Percentiles rank a stretch among this genome's conserved stretches.
Evolutionary conservation across 2,329 filamentous ascomycete species (phyloP).

Genomic region (Exophiala calicioides): DNA sequence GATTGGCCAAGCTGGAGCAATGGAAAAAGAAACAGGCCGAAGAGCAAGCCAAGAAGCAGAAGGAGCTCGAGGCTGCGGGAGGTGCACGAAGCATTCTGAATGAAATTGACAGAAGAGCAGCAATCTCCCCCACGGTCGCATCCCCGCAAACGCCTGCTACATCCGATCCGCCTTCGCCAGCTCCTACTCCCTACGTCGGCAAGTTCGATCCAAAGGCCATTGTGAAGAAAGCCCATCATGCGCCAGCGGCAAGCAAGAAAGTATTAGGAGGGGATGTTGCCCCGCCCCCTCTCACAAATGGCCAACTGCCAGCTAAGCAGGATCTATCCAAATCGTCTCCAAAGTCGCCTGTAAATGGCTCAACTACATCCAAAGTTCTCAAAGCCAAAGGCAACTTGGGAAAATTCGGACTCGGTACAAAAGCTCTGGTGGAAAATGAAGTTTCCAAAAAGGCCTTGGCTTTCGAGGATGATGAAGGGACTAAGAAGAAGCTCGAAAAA

Average conservation of each 20-base stretch:
- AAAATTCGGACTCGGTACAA: constrained; percentile 77
- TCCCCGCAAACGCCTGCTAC: constrained; percentile 53
- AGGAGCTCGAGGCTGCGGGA: constrained; percentile 62
- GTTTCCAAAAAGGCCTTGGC: constrained; percentile 77
- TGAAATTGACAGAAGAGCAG: constrained; percentile 72
- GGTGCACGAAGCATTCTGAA: constrained; percentile 68
- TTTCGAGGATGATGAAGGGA: constrained; percentile 84
- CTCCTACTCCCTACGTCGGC: constrained; percentile 63
- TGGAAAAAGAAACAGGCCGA: constrained; percentile 89
- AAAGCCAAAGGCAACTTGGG: constrained; percentile 74
- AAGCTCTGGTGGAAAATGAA: constrained; percentile 64
- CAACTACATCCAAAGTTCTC: constrained; percentile 40
- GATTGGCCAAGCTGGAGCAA: constrained; percentile 77
- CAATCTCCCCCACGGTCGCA: constrained; percentile 54
- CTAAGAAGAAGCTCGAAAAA: constrained; percentile 85
- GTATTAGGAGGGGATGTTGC: constrained; percentile 57
- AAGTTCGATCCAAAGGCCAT: constrained; percentile 89
- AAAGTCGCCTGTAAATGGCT: constrained; percentile 40
- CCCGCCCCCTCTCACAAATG: constrained; percentile 46
- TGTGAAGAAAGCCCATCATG: constrained; percentile 71
- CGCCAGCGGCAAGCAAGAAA: constrained; percentile 52
- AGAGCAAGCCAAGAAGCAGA: constrained; percentile 71
- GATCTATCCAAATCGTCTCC: constrained; percentile 45
- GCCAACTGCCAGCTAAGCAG: constrained; percentile 43
- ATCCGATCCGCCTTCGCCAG: constrained; percentile 49